Conservation (phyloP, 805 yeast species). For the Metschnikowia chrysomelidarum region DNA sequence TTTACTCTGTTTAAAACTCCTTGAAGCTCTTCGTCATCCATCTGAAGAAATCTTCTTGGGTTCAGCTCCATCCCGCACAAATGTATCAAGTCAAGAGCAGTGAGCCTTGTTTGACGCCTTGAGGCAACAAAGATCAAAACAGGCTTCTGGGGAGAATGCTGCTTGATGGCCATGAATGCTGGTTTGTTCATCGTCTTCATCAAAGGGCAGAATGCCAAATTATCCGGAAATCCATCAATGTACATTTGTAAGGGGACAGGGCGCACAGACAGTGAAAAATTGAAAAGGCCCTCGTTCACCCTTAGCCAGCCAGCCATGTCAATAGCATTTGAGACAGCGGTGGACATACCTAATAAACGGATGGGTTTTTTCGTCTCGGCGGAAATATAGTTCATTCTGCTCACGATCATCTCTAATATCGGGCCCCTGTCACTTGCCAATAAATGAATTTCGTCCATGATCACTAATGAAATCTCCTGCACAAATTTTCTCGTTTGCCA, state of each 20-base stretch:
- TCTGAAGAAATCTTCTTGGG: constrained; percentile 66
- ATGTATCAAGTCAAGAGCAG: constrained; percentile 75
- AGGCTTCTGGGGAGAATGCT: constrained; percentile 84
- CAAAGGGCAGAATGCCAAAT: constrained; percentile 74
- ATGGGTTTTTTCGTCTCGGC: constrained; percentile 59
- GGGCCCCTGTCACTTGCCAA: constrained; percentile 87
- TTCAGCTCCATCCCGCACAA: constrained; percentile 76
- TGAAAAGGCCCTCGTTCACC: constrained; percentile 69
- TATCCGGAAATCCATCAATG: constrained; percentile 83
- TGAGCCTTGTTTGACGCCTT: constrained; percentile 75
- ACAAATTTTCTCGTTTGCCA: constrained; percentile 81
- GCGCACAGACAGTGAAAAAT: constrained; percentile 78
- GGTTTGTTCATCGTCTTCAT: constrained; percentile 91
- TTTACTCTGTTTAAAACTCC: constrained; percentile 53
- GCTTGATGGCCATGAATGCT: constrained; percentile 87
- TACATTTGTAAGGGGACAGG: constrained; percentile 87
- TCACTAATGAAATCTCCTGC: constrained; percentile 68
- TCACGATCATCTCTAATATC: constrained; percentile 83
- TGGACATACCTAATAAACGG: constrained; percentile 73
- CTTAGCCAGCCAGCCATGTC: constrained; percentile 87
- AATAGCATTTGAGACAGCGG: constrained; percentile 82
- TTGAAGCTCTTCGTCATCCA: constrained; percentile 63
- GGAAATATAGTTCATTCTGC: constrained; percentile 74
- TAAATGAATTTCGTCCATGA: constrained; percentile 84
- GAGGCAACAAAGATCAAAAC: constrained; percentile 84